phyloP scores from a whole-genome alignment of 192 early-diverging fungal species.

The Haplosporangium gracile region DNA sequence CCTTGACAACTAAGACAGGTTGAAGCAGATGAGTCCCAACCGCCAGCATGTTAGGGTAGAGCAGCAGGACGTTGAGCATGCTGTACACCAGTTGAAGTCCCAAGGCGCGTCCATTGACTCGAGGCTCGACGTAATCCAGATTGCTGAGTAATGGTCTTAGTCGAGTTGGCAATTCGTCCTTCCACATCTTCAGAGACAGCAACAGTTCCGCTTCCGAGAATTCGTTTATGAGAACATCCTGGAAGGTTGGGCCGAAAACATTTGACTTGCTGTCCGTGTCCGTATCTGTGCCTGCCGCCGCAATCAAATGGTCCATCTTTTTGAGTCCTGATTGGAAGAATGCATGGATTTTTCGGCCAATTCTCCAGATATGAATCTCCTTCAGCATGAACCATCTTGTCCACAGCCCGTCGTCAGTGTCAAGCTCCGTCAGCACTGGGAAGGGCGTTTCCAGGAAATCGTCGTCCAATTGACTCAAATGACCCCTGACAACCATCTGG shows the following conservation, averaged over 20 bases:
- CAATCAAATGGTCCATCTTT: constrained; percentile 35
- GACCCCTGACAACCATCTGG: constrained; percentile 42
- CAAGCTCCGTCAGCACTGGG: constrained; percentile 40
- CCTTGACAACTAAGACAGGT: background rate
- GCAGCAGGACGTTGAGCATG: constrained; percentile 35
- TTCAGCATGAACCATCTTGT: constrained; percentile 56
- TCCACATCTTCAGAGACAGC: constrained; percentile 43
- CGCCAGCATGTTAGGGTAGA: constrained; percentile 42
- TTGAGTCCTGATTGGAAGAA: constrained; percentile 45
- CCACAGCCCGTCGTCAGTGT: constrained; percentile 49
- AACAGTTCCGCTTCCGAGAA: constrained; percentile 45
- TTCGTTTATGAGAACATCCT: constrained; percentile 29
- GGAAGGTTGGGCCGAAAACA: background rate
- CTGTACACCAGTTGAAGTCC: constrained; percentile 38
- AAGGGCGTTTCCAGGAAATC: constrained; percentile 41
- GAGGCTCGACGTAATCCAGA: constrained; percentile 30
- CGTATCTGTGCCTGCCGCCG: background rate
- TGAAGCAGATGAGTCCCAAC: constrained; percentile 35
- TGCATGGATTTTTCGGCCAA: constrained; percentile 45
- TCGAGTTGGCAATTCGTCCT: constrained; percentile 24
- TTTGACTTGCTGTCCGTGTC: background rate
- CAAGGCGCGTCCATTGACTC: constrained; percentile 45
- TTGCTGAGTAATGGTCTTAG: constrained; percentile 19
- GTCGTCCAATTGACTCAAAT: constrained; percentile 45
- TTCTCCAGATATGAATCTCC: constrained; percentile 45